A percentile compares a stretch with the other conserved stretches of the same genome.
Evolutionary conservation across 2,329 filamentous ascomycete genomes (phyloP).

Genomic region (Colletotrichum eleusines): DNA sequence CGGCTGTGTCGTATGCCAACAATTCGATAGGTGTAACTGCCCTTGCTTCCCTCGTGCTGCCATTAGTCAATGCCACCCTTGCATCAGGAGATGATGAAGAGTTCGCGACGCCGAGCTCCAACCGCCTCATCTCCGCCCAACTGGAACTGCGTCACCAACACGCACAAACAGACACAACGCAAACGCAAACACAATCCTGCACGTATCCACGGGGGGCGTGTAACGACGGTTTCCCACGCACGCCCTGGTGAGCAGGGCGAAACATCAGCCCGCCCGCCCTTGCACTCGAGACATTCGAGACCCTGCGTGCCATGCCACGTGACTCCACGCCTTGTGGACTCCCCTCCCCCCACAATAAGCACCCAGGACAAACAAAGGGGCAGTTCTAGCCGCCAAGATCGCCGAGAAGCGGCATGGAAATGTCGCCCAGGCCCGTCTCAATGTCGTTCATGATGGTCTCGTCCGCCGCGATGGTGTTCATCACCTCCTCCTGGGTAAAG

Average conservation of each 20-base stretch:
- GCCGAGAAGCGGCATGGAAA: conserved; percentile 22
- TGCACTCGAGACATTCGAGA: no score
- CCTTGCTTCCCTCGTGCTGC: background rate
- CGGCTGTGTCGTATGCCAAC: background rate
- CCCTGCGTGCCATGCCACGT: background rate
- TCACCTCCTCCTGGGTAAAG: conserved; percentile 66
- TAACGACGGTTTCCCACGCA: no score
- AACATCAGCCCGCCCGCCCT: no score
- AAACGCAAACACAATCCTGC: no score
- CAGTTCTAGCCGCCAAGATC: background rate
- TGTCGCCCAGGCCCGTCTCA: conserved; percentile 49
- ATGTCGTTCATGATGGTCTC: conserved; percentile 71
- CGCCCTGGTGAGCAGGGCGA: no score
- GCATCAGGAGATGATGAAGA: no score
- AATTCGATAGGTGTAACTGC: no score
- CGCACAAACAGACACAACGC: no score
- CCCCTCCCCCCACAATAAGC: background rate
- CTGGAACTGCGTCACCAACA: no score
- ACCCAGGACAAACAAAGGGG: background rate
- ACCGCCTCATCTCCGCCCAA: no score
- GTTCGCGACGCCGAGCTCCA: no score
- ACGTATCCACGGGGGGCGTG: background rate
- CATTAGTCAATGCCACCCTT: background rate
- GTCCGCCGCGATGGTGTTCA: conserved; percentile 66
- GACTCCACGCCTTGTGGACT: no score